Evolutionary conservation across 371 early-diverging fungal genomes (phyloP).

Genomic region (Mortierella sp.): DNA sequence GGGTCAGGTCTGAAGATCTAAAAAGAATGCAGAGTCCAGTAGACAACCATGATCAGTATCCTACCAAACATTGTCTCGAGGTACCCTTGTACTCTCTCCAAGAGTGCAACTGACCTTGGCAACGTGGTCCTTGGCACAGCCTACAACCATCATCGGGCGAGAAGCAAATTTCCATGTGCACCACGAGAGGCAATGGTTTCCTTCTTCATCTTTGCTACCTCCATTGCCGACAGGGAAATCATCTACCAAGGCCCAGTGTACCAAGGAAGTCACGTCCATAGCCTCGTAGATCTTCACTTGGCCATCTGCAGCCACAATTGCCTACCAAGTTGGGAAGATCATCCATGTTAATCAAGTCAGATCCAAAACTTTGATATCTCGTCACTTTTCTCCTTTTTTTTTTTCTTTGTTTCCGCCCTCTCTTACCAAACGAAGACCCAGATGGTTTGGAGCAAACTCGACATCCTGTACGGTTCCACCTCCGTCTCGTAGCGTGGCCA

Average conservation of each 20-base stretch:
- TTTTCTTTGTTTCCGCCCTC: neutral
- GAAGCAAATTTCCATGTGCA: constrained; percentile 83
- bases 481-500: constrained; percentile 81
- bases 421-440: constrained; percentile 77
- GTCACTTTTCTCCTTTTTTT: neutral
- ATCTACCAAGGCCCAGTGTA: constrained; percentile 85
- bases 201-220: constrained; percentile 62
- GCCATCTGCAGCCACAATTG: constrained; percentile 89
- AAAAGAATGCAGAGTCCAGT: neutral
- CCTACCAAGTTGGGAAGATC: no score
- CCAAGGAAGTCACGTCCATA: constrained; percentile 80
- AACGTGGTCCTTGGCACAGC: constrained; percentile 83
- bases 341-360: no score
- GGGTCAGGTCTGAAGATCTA: constrained; percentile 72
- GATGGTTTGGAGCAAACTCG: constrained; percentile 86
- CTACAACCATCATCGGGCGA: constrained; percentile 84
- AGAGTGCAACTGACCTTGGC: constrained; percentile 65
- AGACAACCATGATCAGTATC: constrained; percentile 9
- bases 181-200: constrained; percentile 87
- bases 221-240: constrained; percentile 64
- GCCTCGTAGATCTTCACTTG: constrained; percentile 91
- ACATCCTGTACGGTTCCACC: constrained; percentile 86
- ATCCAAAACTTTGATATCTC: no score
- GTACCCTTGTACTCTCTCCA: neutral
- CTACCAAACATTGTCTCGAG: neutral